Evolutionary conservation across 2,329 filamentous ascomycete genomes (phyloP).

Genomic region (Diaporthe citriasiana): DNA sequence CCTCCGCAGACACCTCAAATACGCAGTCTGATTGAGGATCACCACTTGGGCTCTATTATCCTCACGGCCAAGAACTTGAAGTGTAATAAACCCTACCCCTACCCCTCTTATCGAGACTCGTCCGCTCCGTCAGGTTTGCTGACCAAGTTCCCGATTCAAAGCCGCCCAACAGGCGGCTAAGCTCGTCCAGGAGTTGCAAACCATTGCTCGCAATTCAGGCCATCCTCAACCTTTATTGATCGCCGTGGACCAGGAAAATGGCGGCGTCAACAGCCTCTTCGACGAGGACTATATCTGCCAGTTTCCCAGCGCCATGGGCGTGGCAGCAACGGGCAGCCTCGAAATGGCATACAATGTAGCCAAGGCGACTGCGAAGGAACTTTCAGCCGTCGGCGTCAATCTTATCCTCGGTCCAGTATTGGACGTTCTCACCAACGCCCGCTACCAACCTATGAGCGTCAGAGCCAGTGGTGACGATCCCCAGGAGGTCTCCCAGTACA

Average conservation of each 20-base stretch:
- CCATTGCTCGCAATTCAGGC: slow-evolving; percentile 89
- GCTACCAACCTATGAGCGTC: slow-evolving; percentile 91
- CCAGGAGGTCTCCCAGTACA: slow-evolving; percentile 93
- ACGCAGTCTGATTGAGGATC: slow-evolving; percentile 82
- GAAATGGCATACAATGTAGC: slow-evolving; percentile 91
- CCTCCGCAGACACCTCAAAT: slow-evolving; percentile 77
- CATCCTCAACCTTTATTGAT: slow-evolving; percentile 92
- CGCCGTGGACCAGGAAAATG: slow-evolving; percentile 96
- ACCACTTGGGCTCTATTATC: slow-evolving; percentile 90
- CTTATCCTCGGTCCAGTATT: slow-evolving; percentile 94
- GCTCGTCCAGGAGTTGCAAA: slow-evolving; percentile 92
- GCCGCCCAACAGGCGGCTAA: slow-evolving; percentile 91
- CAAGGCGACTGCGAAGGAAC: slow-evolving; percentile 92
- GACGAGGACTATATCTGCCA: slow-evolving; percentile 97
- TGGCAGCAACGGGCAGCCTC: slow-evolving; percentile 90
- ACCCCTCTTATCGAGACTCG: background rate
- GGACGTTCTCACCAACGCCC: slow-evolving; percentile 93
- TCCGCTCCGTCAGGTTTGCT: slow-evolving; percentile 47
- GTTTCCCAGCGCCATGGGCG: slow-evolving; percentile 96
- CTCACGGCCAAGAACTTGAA: slow-evolving; percentile 88
- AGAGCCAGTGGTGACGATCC: slow-evolving; percentile 93
- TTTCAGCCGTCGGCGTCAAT: slow-evolving; percentile 94
- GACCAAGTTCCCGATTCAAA: slow-evolving; percentile 56
- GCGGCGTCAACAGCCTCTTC: slow-evolving; percentile 95
- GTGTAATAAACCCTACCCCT: slow-evolving; percentile 70